Evolutionary conservation across 2,329 filamentous ascomycete species (phyloP).

Genomic region (Curvularia lunata): DNA sequence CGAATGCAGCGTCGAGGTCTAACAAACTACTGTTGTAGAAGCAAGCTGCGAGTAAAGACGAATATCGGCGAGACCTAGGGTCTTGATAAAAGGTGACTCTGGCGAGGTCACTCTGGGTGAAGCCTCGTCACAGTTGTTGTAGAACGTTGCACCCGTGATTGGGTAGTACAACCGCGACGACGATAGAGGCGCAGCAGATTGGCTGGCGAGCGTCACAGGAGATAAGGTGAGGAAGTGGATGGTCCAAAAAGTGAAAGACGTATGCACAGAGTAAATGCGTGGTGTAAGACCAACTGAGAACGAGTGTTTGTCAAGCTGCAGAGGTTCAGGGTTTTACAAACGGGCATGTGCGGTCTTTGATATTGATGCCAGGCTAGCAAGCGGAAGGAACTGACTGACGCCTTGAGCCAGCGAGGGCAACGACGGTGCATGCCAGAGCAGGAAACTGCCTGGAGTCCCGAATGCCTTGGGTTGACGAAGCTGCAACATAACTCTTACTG

Average conservation of each 20-base stretch:
- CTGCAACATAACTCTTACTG: background rate
- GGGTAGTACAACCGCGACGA: background rate
- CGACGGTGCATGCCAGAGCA: background rate
- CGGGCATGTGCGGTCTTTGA: constrained; percentile 6
- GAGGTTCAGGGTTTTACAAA: background rate
- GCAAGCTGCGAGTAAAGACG: background rate
- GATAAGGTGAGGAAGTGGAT: constrained; percentile 1
- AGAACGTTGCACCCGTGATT: background rate
- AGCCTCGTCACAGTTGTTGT: background rate
- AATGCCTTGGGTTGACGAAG: background rate
- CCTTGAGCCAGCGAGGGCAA: constrained; percentile 3
- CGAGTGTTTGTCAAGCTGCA: background rate
- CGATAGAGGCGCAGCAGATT: background rate
- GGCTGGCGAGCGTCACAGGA: background rate
- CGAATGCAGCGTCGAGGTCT: too few species aligned
- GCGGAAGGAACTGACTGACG: constrained; percentile 2
- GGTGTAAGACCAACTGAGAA: background rate
- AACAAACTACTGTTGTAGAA: background rate
- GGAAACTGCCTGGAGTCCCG: background rate
- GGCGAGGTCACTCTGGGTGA: background rate
- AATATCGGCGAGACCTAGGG: background rate
- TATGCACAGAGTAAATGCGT: background rate
- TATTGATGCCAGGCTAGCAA: background rate
- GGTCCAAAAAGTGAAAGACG: constrained; percentile 1
- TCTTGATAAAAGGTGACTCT: background rate